phyloP scores from a whole-genome alignment of 352 stramenopile species.

The Globisporangium alternatum region DNA sequence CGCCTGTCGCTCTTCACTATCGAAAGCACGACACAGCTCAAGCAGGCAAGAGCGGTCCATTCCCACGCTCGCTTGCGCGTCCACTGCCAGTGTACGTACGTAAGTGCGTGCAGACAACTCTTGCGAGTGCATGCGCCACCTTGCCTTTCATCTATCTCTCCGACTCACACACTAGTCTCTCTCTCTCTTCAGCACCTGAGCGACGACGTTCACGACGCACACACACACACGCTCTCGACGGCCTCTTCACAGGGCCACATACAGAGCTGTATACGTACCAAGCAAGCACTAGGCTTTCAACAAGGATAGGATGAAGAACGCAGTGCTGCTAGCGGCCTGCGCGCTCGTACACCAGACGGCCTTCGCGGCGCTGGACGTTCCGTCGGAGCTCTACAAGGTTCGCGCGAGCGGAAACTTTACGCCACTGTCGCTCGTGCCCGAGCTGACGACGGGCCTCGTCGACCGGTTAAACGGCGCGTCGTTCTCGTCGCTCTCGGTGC shows the following conservation, averaged over 20 bases:
- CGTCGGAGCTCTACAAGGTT: constrained; percentile 18
- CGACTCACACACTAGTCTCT: neutral
- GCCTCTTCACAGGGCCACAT: no score
- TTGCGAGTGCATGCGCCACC: no score
- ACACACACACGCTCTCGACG: no score
- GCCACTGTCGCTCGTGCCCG: constrained; percentile 12
- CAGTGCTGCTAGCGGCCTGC: neutral
- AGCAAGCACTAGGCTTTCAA: no score
- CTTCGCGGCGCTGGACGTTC: constrained; percentile 20
- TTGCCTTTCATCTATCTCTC: neutral
- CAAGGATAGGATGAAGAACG: neutral
- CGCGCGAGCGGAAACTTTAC: neutral
- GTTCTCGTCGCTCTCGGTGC: constrained; percentile 28
- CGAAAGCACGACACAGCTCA: no score
- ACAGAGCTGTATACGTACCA: no score
- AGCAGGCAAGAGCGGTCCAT: no score
- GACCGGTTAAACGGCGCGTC: constrained; percentile 7
- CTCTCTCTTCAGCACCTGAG: neutral
- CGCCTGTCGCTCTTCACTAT: no score
- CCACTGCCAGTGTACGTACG: no score
- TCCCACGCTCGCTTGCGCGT: no score
- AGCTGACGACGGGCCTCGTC: constrained; percentile 12
- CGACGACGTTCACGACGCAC: no score
- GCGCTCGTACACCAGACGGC: neutral
- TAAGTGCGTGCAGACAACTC: no score